Evolutionary conservation across 257 asterid species (phyloP).

Genomic region (Solanum etuberosum): DNA sequence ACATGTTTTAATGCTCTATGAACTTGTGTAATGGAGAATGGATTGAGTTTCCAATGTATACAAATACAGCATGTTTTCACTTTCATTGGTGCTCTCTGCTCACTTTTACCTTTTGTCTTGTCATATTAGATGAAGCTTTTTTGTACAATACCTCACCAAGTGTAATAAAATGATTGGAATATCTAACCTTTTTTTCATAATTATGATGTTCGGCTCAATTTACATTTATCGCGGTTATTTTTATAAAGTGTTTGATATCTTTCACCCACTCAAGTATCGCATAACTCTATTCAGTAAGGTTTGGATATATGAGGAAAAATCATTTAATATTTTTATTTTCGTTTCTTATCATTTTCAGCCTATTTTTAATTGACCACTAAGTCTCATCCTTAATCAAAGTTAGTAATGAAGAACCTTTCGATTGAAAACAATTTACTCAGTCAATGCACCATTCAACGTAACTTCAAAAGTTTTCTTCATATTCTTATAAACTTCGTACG

Average conservation of each 20-base stretch:
- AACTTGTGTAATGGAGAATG: conserved; percentile 15
- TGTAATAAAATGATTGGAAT: background rate
- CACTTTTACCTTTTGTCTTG: background rate
- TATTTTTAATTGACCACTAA: background rate
- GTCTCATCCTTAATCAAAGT: accelerated
- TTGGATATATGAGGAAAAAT: background rate
- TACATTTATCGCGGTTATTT: accelerated
- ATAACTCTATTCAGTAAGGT: background rate
- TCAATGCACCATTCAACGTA: accelerated
- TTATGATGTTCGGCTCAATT: background rate
- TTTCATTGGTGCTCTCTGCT: background rate
- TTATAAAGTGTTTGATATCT: background rate
- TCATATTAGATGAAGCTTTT: background rate
- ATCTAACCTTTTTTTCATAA: background rate
- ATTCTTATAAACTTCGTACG: background rate
- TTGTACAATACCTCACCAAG: background rate
- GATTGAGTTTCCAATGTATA: conserved; percentile 11
- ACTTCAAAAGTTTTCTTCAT: background rate
- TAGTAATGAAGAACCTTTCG: background rate
- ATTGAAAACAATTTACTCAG: conserved; percentile 8
- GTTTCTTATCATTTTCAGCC: accelerated
- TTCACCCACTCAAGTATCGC: accelerated
- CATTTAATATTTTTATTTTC: background rate
- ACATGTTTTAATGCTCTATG: conserved; percentile 32
- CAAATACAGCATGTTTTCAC: conserved; percentile 14